A percentile compares a stretch with the other conserved stretches of the same genome.
Evolutionary conservation across 805 yeast genomes (phyloP).

Genomic region (Ogataea pignaliae): DNA sequence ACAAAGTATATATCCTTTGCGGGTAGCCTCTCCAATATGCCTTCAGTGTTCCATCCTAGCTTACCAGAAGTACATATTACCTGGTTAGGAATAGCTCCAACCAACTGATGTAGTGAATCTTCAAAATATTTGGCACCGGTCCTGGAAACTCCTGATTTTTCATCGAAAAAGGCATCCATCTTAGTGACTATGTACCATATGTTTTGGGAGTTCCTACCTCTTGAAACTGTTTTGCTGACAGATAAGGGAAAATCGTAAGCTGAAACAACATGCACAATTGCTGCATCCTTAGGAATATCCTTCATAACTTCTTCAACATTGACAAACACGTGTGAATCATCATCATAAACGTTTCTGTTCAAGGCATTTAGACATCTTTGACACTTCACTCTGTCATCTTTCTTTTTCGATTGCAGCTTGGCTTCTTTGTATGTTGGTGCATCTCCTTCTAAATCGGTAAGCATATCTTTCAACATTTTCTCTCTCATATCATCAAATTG

Average conservation of each 20-base stretch:
- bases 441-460: slow-evolving; percentile 7
- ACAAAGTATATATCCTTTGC: slow-evolving; percentile 42
- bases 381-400: slow-evolving; percentile 35
- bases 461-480: slow-evolving; percentile 4
- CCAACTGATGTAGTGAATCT: slow-evolving; percentile 26
- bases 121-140: slow-evolving; percentile 29
- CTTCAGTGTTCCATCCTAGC: slow-evolving; percentile 46
- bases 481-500: slow-evolving; percentile 7
- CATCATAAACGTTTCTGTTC: slow-evolving; percentile 37
- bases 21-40: slow-evolving; percentile 35
- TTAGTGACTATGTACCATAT: slow-evolving; percentile 40
- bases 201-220: slow-evolving; percentile 31
- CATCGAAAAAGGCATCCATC: slow-evolving; percentile 31
- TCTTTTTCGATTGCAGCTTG: background rate
- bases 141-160: slow-evolving; percentile 17
- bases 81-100: slow-evolving; percentile 27
- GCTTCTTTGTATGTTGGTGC: slow-evolving; percentile 5
- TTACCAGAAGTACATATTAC: slow-evolving; percentile 49
- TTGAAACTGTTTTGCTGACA: slow-evolving; percentile 34
- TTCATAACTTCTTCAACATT: slow-evolving; percentile 29
- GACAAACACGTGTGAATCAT: slow-evolving; percentile 30
- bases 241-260: slow-evolving; percentile 72
- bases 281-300: slow-evolving; percentile 40
- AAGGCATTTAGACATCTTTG: slow-evolving; percentile 52
- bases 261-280: slow-evolving; percentile 57